Evolutionary conservation across 306 rosid species (phyloP).

Genomic region (Corylus americana): DNA sequence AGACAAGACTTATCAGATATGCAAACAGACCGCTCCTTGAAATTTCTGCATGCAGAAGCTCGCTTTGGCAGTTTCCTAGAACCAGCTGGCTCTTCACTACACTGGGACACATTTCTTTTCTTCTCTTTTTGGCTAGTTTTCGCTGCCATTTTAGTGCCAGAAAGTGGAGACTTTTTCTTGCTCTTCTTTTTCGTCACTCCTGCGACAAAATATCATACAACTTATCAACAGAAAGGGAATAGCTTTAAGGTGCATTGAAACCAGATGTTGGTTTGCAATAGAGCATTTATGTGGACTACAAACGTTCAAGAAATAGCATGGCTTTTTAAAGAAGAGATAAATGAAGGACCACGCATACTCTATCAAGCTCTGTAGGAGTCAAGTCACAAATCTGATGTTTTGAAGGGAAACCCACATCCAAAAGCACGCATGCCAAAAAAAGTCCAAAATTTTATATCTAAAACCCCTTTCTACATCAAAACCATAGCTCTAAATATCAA

Average conservation of each 20-base stretch:
- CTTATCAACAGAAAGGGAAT: background rate
- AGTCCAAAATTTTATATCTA: background rate
- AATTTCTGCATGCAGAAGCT: constrained; percentile 70
- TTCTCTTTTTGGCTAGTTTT: constrained; percentile 40
- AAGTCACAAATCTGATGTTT: too few relatives aligned
- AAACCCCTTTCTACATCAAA: background rate
- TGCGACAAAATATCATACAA: constrained; percentile 18
- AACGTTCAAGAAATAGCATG: too few relatives aligned
- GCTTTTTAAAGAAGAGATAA: too few relatives aligned
- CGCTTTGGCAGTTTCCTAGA: constrained; percentile 82
- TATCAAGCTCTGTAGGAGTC: too few relatives aligned
- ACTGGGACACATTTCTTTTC: constrained; percentile 53
- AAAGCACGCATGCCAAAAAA: too few relatives aligned
- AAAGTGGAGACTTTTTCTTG: constrained; percentile 21
- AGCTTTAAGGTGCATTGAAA: background rate
- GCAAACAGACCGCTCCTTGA: constrained; percentile 60
- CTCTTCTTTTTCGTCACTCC: constrained; percentile 37
- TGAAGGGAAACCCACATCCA: too few relatives aligned
- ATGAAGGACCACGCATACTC: too few relatives aligned
- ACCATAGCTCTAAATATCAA: background rate
- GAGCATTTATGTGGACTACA: too few relatives aligned
- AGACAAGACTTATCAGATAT: constrained; percentile 52
- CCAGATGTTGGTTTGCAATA: background rate
- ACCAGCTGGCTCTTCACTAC: constrained; percentile 44
- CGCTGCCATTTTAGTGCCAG: constrained; percentile 28